Evolutionary conservation across 1,139 yeast species (phyloP).

Genomic region (Pichia sp.): DNA sequence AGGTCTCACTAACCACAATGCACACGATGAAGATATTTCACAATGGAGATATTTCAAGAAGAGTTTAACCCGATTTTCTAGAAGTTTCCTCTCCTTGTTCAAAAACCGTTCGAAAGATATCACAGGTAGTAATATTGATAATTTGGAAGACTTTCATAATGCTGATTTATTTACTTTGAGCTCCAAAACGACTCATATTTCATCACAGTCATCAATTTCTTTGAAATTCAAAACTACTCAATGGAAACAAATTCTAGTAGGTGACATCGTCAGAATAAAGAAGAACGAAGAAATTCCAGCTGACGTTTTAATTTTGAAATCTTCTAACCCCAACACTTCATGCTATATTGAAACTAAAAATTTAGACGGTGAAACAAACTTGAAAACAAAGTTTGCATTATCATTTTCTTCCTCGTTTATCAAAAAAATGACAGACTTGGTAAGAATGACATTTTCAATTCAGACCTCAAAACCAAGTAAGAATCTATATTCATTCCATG

Average conservation of each 20-base stretch:
- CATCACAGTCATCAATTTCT: slow-evolving; percentile 6
- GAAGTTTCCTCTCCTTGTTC: slow-evolving; percentile 36
- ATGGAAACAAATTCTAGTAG: slow-evolving; percentile 51
- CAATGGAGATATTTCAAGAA: slow-evolving; percentile 48
- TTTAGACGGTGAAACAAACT: slow-evolving; percentile 54
- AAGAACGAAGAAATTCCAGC: slow-evolving; percentile 55
- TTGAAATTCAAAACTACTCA: slow-evolving; percentile 26
- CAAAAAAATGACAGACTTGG: slow-evolving; percentile 38
- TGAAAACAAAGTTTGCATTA: slow-evolving; percentile 44
- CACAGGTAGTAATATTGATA: slow-evolving; percentile 28
- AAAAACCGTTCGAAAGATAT: slow-evolving; percentile 38
- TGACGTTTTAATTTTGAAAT: slow-evolving; percentile 41
- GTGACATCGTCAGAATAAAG: slow-evolving; percentile 43
- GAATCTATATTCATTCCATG: slow-evolving; percentile 46
- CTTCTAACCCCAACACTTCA: slow-evolving; percentile 45
- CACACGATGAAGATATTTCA: slow-evolving; percentile 38
- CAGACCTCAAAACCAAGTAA: slow-evolving; percentile 52
- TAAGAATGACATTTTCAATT: slow-evolving; percentile 32
- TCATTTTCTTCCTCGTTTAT: slow-evolving; percentile 31
- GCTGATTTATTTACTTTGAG: slow-evolving; percentile 3
- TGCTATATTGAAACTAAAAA: slow-evolving; percentile 54
- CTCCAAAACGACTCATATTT: neutral
- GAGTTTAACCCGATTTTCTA: slow-evolving; percentile 24
- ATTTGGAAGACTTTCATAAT: neutral
- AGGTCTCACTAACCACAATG: slow-evolving; percentile 35